Base-by-base conservation (phyloP, 805 yeast species). In the Spencermartinsiella europaea region DNA sequence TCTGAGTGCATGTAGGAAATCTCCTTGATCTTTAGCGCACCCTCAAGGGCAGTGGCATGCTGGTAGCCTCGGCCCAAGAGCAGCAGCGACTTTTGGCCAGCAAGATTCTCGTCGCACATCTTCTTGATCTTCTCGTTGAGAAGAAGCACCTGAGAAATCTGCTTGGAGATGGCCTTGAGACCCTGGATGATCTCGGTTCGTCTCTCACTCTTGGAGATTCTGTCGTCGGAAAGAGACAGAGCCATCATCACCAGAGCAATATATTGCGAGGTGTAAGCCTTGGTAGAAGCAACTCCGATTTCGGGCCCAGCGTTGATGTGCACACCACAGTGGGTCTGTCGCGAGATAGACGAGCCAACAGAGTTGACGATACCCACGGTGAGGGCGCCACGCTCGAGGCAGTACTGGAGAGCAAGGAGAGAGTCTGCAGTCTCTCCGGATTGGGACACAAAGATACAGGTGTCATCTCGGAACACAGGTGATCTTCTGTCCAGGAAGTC, bases 301-400 rank as follows among this genome's bases (percentile, higher is more conserved):
- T 93, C 99, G 39, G 99, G 99, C 55, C 99, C 99, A 41, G 99
- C 99, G 65, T 93, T 93, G 66, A 93, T 90, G 68, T 93, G 99
- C 47, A 93, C 96, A 79, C 99, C 99, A 75, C 99, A 93, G 69
- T 90, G 95, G 19, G 99, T 93, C 63, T 81, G 89, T 71, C 99
- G 83, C 4, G 98, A 91, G 67, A 93, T 88, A 36, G 93, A 81
- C 3, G 99, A 93, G 62, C 99, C 99, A 37, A 93, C 99, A 56
- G 90, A 79, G 75, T 93, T 93, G 53, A 93, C 99, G 62, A 93
- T 86, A 71, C 99, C 99, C 48, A 93, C 93, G 22, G 96, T 89
- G 56, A 95, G 75, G 28, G 99, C 97, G 58, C 98, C 99, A 63
- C 96, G 83, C 62, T 95, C 98, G 63, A 85, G 77, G 73, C 97